A percentile compares a stretch with the other conserved stretches of the same genome.
phyloP scores from a whole-genome alignment of 2,329 filamentous ascomycete species.

The Verticillium nubilum region DNA sequence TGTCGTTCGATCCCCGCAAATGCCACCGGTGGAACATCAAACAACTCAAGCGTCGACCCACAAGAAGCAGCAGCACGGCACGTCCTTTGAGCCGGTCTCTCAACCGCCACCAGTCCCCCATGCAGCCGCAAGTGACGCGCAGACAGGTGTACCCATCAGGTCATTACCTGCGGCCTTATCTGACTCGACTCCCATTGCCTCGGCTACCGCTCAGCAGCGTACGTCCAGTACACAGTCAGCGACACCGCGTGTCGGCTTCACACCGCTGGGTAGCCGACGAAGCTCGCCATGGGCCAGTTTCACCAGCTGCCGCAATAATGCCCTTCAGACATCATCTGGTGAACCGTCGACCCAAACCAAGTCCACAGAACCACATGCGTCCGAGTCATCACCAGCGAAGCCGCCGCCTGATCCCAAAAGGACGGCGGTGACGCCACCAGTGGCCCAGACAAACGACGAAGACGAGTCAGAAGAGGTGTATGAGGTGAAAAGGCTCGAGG shows the following conservation, averaged over 20 bases:
- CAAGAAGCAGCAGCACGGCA: neutral
- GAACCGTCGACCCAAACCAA: neutral
- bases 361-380: too few relatives aligned
- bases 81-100: neutral
- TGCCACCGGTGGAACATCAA: too few relatives aligned
- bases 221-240: neutral
- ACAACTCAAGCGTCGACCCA: neutral
- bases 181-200: neutral
- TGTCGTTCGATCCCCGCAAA: neutral
- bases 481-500: slow-evolving; percentile 40
- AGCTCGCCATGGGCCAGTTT: slow-evolving; percentile 1
- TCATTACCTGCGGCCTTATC: neutral
- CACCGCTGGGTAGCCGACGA: neutral
- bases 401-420: neutral
- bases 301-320: neutral
- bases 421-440: neutral
- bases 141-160: neutral
- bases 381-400: neutral
- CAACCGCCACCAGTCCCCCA: neutral
- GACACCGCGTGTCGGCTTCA: slow-evolving; percentile 4
- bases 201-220: neutral
- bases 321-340: neutral
- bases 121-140: neutral
- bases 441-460: slow-evolving; percentile 1
- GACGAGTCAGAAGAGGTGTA: slow-evolving; percentile 24